Conservation (phyloP, 2,329 filamentous ascomycete genomes). For the Macroventuria anomochaeta region DNA sequence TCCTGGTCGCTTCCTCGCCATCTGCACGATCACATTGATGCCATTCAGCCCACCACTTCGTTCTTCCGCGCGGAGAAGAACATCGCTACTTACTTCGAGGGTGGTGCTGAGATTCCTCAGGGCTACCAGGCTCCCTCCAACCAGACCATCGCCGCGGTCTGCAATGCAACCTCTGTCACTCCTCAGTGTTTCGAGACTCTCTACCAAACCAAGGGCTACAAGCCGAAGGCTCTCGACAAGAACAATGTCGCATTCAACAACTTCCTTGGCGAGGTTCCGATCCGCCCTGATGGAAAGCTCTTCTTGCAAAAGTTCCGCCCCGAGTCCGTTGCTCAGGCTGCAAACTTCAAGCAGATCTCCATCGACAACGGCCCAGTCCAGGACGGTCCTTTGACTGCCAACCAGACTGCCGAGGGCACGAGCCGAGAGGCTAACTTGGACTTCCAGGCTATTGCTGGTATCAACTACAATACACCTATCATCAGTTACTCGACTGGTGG, state of each 20-base stretch:
- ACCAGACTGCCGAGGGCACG: slow-evolving; percentile 41
- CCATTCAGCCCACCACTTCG: slow-evolving; percentile 66
- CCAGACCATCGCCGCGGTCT: slow-evolving; percentile 50
- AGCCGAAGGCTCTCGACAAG: slow-evolving; percentile 50
- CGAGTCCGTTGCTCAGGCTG: slow-evolving; percentile 53
- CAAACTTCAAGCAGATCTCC: slow-evolving; percentile 63
- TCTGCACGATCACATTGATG: slow-evolving; percentile 64
- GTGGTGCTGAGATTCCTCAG: slow-evolving; percentile 30
- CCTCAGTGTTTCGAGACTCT: slow-evolving; percentile 61
- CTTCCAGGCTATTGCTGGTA: slow-evolving; percentile 64
- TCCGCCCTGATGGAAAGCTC: slow-evolving; percentile 61
- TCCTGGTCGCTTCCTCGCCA: slow-evolving; percentile 65
- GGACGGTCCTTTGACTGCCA: slow-evolving; percentile 49
- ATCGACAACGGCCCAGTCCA: slow-evolving; percentile 63
- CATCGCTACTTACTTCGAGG: slow-evolving; percentile 34
- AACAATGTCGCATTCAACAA: slow-evolving; percentile 58
- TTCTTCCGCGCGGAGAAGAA: slow-evolving; percentile 53
- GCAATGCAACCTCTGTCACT: slow-evolving; percentile 60
- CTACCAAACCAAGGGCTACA: slow-evolving; percentile 63
- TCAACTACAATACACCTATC: slow-evolving; percentile 62
- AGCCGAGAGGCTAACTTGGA: slow-evolving; percentile 69
- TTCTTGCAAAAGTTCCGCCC: slow-evolving; percentile 65
- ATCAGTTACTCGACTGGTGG: slow-evolving; percentile 67
- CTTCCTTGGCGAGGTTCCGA: slow-evolving; percentile 58
- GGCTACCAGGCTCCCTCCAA: slow-evolving; percentile 39